Evolutionary conservation across 208 protist species (phyloP).

Genomic region (Porcisia deanei): DNA sequence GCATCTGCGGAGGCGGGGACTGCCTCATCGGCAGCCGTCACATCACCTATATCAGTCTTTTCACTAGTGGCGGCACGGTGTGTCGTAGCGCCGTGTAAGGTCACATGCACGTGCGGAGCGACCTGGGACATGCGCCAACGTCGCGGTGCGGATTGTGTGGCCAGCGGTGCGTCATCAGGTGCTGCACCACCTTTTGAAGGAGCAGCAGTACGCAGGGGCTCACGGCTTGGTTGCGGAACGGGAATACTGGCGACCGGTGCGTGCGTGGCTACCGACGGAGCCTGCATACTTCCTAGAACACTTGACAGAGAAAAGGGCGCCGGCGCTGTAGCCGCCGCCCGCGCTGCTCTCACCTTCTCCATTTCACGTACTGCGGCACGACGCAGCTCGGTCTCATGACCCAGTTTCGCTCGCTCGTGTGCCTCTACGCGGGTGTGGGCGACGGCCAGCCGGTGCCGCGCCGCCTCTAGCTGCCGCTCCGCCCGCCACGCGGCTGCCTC

Average conservation of each 20-base stretch:
- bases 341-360: conserved; percentile 27
- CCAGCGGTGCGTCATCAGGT: background rate
- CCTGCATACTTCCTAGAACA: conserved; percentile 23
- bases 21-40: background rate
- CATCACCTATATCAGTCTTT: background rate
- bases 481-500: conserved; percentile 63
- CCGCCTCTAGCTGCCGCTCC: conserved; percentile 48
- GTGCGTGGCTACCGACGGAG: conserved; percentile 7
- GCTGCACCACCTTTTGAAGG: background rate
- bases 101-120: conserved; percentile 20
- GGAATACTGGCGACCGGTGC: conserved; percentile 9
- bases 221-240: background rate
- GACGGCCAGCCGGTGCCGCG: conserved; percentile 51
- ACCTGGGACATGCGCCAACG: conserved; percentile 22
- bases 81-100: background rate
- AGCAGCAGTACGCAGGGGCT: background rate
- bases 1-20: background rate
- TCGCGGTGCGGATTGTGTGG: background rate
- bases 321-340: conserved; percentile 20
- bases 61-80: background rate
- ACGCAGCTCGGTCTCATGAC: conserved; percentile 24
- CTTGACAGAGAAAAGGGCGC: conserved; percentile 2
- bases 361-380: conserved; percentile 23
- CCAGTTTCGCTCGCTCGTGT: conserved; percentile 15
- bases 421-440: conserved; percentile 32